Conservation (phyloP, 371 early-diverging fungal species). For the Entomophthora muscae region DNA sequence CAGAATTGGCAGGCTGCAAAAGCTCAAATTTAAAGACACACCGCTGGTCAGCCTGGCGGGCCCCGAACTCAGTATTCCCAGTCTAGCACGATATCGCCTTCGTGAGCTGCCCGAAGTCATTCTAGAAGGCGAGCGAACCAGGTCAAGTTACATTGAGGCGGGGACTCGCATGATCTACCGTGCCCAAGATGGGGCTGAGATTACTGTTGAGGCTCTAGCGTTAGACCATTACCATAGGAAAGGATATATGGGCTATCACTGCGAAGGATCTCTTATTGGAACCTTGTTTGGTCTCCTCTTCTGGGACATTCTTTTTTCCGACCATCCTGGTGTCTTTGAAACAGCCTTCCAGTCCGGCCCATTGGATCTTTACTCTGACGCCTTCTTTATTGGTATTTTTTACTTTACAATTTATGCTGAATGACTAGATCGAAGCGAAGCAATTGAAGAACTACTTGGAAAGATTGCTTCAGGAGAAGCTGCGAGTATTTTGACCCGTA, state of each 20-base stretch:
- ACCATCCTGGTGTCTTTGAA: conserved; percentile 51
- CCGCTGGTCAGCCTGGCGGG: neutral
- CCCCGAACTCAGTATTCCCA: neutral
- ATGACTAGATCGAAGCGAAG: conserved; percentile 20
- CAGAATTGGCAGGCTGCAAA: neutral
- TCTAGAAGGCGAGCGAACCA: conserved; percentile 10
- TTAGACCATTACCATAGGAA: conserved; percentile 32
- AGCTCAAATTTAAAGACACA: neutral
- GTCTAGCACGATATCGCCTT: neutral
- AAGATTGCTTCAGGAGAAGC: conserved; percentile 17
- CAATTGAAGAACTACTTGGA: conserved; percentile 32
- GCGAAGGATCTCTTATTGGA: conserved; percentile 39
- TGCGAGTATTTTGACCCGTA: neutral
- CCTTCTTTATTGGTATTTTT: conserved; percentile 38
- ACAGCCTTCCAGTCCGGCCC: conserved; percentile 53
- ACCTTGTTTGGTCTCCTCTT: conserved; percentile 43
- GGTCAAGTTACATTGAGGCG: conserved; percentile 1
- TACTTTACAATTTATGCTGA: neutral
- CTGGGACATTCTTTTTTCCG: conserved; percentile 52
- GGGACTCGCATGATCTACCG: conserved; percentile 18
- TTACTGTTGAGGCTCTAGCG: conserved; percentile 36
- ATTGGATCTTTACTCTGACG: conserved; percentile 41
- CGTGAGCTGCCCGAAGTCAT: neutral
- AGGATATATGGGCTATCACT: conserved; percentile 42
- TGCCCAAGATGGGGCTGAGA: conserved; percentile 28